Evolutionary conservation across 768 basidiomycete species (phyloP).

Genomic region (Termitomyces sp.): DNA sequence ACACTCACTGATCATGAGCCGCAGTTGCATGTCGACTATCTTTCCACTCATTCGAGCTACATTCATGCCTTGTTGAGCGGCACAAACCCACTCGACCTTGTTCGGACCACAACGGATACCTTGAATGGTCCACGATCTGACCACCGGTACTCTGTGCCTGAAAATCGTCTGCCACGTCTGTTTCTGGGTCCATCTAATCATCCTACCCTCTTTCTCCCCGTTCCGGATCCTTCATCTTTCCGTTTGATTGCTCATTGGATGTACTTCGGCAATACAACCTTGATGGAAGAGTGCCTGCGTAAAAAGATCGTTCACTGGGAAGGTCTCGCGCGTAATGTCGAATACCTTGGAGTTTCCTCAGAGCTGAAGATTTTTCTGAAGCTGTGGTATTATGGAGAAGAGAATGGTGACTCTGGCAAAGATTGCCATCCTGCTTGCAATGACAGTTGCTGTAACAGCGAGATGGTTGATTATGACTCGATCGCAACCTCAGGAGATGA

Average conservation of each 20-base stretch:
- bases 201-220: conserved; percentile 66
- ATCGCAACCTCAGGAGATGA: conserved; percentile 6
- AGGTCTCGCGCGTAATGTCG: conserved; percentile 82
- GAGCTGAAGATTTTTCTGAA: conserved; percentile 77
- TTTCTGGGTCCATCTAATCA: conserved; percentile 62
- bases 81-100: conserved; percentile 53
- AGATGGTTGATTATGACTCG: conserved; percentile 16
- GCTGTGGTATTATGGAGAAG: conserved; percentile 47
- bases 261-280: conserved; percentile 67
- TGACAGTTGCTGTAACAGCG: background rate
- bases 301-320: conserved; percentile 72
- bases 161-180: conserved; percentile 56
- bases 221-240: conserved; percentile 70
- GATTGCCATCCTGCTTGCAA: background rate
- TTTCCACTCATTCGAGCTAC: conserved; percentile 76
- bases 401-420: conserved; percentile 17
- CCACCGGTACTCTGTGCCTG: conserved; percentile 35
- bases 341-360: conserved; percentile 73
- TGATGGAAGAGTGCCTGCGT: conserved; percentile 64
- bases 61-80: conserved; percentile 69
- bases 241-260: conserved; percentile 73
- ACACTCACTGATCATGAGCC: conserved; percentile 4
- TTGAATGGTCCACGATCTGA: conserved; percentile 15
- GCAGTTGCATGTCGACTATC: conserved; percentile 76
- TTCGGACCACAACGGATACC: conserved; percentile 29